A percentile compares a stretch with the other conserved stretches of the same genome.
Conservation (phyloP, 441 rosid genomes). For the Breynia disticha region DNA sequence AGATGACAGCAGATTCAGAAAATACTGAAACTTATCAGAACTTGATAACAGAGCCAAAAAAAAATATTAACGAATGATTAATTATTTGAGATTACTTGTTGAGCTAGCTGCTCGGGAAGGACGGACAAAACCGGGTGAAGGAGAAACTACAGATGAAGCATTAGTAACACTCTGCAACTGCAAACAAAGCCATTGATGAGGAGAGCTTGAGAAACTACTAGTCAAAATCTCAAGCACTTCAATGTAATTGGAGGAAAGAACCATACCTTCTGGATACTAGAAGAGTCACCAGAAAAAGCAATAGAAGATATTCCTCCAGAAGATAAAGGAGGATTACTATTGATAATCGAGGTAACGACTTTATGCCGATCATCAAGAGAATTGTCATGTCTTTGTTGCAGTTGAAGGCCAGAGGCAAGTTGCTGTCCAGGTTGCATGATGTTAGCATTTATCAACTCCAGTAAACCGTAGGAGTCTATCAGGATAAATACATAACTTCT, state of each 20-base stretch:
- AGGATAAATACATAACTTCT: too few relatives aligned
- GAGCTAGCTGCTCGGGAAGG: slow-evolving; percentile 67
- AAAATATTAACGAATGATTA: background rate
- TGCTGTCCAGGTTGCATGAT: slow-evolving; percentile 41
- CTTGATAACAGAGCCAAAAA: background rate
- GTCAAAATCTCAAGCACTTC: background rate
- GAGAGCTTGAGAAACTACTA: background rate
- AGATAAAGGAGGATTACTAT: slow-evolving; percentile 41
- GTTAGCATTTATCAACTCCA: slow-evolving; percentile 43
- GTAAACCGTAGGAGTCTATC: background rate
- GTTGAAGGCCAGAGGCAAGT: slow-evolving; percentile 39
- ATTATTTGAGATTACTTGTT: slow-evolving; percentile 49
- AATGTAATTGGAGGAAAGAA: background rate
- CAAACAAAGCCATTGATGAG: slow-evolving; percentile 12
- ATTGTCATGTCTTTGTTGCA: slow-evolving; percentile 53
- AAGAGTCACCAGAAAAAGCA: slow-evolving; percentile 37
- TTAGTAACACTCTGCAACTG: slow-evolving; percentile 32
- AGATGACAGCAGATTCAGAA: background rate
- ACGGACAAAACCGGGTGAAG: slow-evolving; percentile 59
- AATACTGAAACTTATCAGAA: background rate
- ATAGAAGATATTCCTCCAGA: slow-evolving; percentile 32
- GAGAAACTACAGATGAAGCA: slow-evolving; percentile 37
- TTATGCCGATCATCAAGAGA: slow-evolving; percentile 51
- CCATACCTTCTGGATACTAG: slow-evolving; percentile 55
- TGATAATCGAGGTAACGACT: slow-evolving; percentile 31